A percentile compares a stretch with the other conserved stretches of the same genome.
Conservation (phyloP, 139 green algal species). For the Chlamydomonas sphaeroides region DNA sequence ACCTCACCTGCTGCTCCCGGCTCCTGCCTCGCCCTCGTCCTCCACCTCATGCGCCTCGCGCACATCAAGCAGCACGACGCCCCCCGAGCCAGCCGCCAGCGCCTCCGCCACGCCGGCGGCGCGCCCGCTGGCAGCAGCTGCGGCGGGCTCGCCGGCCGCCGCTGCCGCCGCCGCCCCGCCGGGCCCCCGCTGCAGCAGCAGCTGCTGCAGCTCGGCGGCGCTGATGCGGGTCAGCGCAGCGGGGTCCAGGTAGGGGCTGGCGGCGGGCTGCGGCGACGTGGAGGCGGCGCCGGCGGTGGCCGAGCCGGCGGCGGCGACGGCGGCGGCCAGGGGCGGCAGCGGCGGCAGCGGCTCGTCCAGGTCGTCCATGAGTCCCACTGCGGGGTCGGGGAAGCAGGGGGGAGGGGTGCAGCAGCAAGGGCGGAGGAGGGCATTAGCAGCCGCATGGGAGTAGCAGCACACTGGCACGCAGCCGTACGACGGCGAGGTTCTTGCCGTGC, state of each 20-base stretch:
- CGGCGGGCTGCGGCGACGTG: no score
- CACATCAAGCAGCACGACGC: neutral
- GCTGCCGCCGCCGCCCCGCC: neutral
- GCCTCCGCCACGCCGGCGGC: neutral
- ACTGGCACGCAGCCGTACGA: no score
- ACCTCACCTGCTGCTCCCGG: no score
- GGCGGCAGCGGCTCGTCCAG: neutral
- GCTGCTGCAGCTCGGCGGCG: constrained; percentile 4
- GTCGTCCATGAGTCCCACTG: neutral
- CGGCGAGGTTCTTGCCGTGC: no score
- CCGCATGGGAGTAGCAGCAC: no score
- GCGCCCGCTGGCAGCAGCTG: no score
- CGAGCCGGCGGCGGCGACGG: neutral
- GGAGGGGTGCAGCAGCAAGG: no score
- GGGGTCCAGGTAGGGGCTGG: neutral
- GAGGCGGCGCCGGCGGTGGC: neutral
- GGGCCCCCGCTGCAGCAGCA: constrained; percentile 2
- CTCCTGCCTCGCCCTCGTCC: no score
- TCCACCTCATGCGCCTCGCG: neutral
- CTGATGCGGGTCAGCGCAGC: neutral
- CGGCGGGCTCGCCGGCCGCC: neutral
- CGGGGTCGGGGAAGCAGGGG: no score
- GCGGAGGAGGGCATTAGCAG: no score
- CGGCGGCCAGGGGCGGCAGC: neutral
- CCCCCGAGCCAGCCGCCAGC: neutral